These are phyloP conservation scores for Cubamyces lactineus DNA, from an alignment of 768 basidiomycete genomes.

Conservation along the genomic window DNA sequence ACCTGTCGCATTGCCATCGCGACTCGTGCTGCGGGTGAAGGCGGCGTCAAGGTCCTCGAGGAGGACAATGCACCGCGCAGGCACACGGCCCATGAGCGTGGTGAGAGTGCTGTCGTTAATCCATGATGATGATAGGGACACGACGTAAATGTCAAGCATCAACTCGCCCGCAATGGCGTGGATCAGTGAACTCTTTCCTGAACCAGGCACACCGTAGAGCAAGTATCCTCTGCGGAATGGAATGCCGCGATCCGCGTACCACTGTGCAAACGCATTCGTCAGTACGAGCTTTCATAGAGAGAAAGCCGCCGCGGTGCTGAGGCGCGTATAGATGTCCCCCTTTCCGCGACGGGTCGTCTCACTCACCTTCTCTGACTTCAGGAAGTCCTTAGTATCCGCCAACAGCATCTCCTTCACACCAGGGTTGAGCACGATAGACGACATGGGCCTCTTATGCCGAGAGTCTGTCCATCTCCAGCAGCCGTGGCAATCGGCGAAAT, in stretches of 20 bases:
- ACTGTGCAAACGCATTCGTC: constrained; percentile 44
- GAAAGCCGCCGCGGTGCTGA: constrained; percentile 7
- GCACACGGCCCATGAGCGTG: constrained; percentile 85
- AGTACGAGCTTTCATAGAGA: constrained; percentile 13
- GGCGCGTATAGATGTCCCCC: constrained; percentile 5
- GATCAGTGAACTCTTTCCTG: constrained; percentile 85
- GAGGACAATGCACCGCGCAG: constrained; percentile 82
- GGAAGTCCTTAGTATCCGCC: constrained; percentile 79
- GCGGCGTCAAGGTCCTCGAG: constrained; percentile 92
- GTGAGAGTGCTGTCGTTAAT: constrained; percentile 86
- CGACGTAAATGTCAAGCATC: constrained; percentile 89
- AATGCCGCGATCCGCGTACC: constrained; percentile 93
- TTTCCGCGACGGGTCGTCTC: background rate
- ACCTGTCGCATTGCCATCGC: constrained; percentile 58
- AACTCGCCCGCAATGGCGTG: constrained; percentile 88
- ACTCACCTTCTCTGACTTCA: constrained; percentile 77
- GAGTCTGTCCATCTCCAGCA: constrained; percentile 90
- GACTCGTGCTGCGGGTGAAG: constrained; percentile 74
- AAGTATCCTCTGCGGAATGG: constrained; percentile 90
- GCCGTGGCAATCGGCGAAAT: constrained; percentile 87
- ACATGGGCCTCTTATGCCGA: constrained; percentile 86
- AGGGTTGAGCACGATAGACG: constrained; percentile 82
- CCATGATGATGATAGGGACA: constrained; percentile 85
- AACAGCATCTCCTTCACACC: constrained; percentile 91
- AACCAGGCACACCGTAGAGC: constrained; percentile 82